These are phyloP conservation scores for Nakataea oryzae DNA, from an alignment of 2,329 filamentous ascomycete genomes.

Conservation along the genomic window DNA sequence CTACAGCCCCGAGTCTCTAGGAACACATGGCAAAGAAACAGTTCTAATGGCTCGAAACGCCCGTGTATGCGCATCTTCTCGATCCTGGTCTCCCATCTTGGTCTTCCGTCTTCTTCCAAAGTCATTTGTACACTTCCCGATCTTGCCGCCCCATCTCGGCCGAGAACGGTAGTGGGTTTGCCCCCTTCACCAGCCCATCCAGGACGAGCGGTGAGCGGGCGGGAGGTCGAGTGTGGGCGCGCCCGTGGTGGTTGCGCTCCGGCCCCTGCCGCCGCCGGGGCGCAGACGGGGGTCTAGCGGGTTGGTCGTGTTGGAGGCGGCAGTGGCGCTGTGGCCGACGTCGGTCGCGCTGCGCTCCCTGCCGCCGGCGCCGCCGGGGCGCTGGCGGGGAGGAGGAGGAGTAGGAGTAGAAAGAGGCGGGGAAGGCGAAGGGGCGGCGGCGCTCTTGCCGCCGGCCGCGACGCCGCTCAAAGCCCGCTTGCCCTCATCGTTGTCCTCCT, in stretches of 20 bases:
- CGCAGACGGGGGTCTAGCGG: not conserved
- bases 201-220: not conserved
- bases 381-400: not conserved
- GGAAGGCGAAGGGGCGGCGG: not conserved
- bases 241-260: not conserved
- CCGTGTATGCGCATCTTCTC: not conserved
- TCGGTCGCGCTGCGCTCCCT: not conserved
- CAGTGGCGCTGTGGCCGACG: not conserved
- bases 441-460: not conserved
- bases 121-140: too few relatives aligned
- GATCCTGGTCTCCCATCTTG: not conserved
- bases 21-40: not conserved
- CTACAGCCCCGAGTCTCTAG: not conserved
- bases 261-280: not conserved
- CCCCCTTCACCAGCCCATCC: conserved; percentile 2
- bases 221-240: not conserved
- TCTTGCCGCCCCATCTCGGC: not conserved
- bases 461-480: not conserved
- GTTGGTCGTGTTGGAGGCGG: too few relatives aligned
- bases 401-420: not conserved
- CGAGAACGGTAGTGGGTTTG: not conserved
- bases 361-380: not conserved
- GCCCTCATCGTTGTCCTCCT: not conserved
- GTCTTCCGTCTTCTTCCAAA: not conserved
- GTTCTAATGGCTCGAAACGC: not conserved